Conservation (phyloP, 2,329 filamentous ascomycete species). For the Alternaria sp. region DNA sequence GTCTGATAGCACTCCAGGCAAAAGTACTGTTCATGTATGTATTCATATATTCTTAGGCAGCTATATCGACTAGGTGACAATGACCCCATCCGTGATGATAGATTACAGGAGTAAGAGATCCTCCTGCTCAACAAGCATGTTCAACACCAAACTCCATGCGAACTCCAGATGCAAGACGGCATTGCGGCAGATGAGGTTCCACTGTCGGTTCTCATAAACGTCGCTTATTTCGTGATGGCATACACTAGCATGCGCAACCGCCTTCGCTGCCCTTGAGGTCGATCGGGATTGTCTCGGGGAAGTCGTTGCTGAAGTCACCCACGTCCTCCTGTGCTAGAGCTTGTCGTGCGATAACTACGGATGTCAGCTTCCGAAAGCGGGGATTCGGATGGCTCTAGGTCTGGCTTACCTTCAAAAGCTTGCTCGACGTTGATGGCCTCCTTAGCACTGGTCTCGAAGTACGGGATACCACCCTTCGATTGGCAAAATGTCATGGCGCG, state of each 20-base stretch:
- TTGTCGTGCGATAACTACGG: conserved; percentile 88
- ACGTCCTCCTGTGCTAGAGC: conserved; percentile 96
- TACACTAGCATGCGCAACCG: conserved; percentile 80
- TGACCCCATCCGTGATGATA: conserved; percentile 10
- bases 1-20: background rate
- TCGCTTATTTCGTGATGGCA: conserved; percentile 8
- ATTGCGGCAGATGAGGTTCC: conserved; percentile 5
- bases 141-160: conserved; percentile 36
- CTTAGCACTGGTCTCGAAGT: conserved; percentile 99
- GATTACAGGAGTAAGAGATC: conserved; percentile 20
- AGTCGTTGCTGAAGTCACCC: conserved; percentile 96
- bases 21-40: background rate
- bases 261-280: conserved; percentile 93
- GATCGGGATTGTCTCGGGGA: conserved; percentile 97
- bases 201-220: conserved; percentile 1
- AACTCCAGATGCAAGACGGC: conserved; percentile 25
- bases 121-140: conserved; percentile 25
- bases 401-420: conserved; percentile 67
- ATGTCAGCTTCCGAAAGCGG: conserved; percentile 3
- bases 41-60: conserved; percentile 19
- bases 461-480: conserved; percentile 95
- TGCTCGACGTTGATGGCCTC: conserved; percentile 98
- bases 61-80: conserved; percentile 16
- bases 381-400: background rate
- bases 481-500: conserved; percentile 97